These are phyloP conservation scores for Friedmanniomyces simplex DNA, from an alignment of 495 filamentous ascomycete species.

Conservation along the genomic window DNA sequence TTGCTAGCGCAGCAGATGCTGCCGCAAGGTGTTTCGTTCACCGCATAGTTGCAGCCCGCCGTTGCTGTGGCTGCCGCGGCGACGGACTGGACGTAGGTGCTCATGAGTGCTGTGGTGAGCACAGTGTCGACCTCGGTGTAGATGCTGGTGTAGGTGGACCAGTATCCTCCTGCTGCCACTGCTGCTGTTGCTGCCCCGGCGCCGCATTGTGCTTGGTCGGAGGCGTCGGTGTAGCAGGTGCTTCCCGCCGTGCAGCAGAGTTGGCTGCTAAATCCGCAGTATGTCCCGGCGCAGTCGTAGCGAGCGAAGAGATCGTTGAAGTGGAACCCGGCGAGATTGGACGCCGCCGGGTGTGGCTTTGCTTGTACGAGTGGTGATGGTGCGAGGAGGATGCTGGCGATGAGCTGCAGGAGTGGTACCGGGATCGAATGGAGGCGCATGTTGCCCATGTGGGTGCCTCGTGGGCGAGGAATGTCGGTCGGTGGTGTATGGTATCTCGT, in stretches of 20 bases:
- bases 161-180: conserved; percentile 33
- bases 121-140: conserved; percentile 54
- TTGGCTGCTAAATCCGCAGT: conserved; percentile 55
- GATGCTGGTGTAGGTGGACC: conserved; percentile 60
- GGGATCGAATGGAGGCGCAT: conserved; percentile 24
- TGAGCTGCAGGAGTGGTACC: conserved; percentile 24
- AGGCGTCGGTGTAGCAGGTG: conserved; percentile 52
- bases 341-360: conserved; percentile 21
- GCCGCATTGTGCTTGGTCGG: conserved; percentile 47
- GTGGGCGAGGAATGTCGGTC: conserved; percentile 18
- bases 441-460: conserved; percentile 7
- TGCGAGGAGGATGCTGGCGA: conserved; percentile 22
- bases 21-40: conserved; percentile 60
- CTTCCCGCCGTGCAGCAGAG: conserved; percentile 55
- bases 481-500: background rate
- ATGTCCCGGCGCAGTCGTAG: conserved; percentile 44
- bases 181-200: conserved; percentile 22
- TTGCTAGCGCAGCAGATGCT: conserved; percentile 60
- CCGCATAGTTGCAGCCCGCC: conserved; percentile 45
- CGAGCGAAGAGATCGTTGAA: conserved; percentile 38
- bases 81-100: conserved; percentile 37
- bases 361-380: conserved; percentile 13
- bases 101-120: conserved; percentile 59
- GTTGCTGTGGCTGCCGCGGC: conserved; percentile 32
- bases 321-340: conserved; percentile 16